Percentiles rank a stretch among this genome's conserved stretches.
These are phyloP conservation scores for Candida freyschussii DNA, from an alignment of 1,139 yeast genomes.

Conservation along the genomic window DNA sequence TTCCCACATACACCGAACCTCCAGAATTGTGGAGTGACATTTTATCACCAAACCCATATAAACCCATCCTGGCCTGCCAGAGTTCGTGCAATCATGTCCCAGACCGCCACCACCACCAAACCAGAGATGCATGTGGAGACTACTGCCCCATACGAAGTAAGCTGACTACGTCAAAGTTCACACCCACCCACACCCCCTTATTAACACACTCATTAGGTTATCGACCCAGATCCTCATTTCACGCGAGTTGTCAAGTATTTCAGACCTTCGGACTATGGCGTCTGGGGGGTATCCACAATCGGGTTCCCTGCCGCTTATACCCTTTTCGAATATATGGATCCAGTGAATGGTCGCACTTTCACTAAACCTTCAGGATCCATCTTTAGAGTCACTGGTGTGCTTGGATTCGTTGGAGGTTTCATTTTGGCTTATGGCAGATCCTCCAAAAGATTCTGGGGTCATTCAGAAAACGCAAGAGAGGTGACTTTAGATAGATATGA, in stretches of 20 bases:
- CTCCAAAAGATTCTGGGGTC: slow-evolving; percentile 72
- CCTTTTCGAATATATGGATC: slow-evolving; percentile 61
- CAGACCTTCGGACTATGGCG: slow-evolving; percentile 60
- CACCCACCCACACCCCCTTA: background rate
- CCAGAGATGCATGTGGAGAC: too few relatives aligned
- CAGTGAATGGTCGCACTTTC: slow-evolving; percentile 55
- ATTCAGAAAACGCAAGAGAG: slow-evolving; percentile 69
- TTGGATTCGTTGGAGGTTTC: slow-evolving; percentile 73
- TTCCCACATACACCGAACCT: too few relatives aligned
- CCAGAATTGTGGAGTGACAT: too few relatives aligned
- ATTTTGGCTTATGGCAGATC: slow-evolving; percentile 62
- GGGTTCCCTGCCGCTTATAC: slow-evolving; percentile 62
- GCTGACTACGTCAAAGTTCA: too few relatives aligned
- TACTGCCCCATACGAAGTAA: slow-evolving; percentile 15
- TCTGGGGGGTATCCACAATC: slow-evolving; percentile 60
- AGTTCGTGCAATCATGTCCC: too few relatives aligned
- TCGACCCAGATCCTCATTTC: slow-evolving; percentile 81
- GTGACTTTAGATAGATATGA: slow-evolving; percentile 71
- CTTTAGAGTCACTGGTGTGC: slow-evolving; percentile 52
- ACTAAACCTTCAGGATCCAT: slow-evolving; percentile 53
- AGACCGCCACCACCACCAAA: too few relatives aligned
- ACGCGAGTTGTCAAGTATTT: slow-evolving; percentile 67
- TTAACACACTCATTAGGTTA: slow-evolving; percentile 26
- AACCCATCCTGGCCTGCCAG: too few relatives aligned
- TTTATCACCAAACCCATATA: too few relatives aligned